Evolutionary conservation across 2,329 filamentous ascomycete genomes (phyloP), one percentile per base, ranked within the genome.

Genomic region (Ceratocystis smalleyi): DNA sequence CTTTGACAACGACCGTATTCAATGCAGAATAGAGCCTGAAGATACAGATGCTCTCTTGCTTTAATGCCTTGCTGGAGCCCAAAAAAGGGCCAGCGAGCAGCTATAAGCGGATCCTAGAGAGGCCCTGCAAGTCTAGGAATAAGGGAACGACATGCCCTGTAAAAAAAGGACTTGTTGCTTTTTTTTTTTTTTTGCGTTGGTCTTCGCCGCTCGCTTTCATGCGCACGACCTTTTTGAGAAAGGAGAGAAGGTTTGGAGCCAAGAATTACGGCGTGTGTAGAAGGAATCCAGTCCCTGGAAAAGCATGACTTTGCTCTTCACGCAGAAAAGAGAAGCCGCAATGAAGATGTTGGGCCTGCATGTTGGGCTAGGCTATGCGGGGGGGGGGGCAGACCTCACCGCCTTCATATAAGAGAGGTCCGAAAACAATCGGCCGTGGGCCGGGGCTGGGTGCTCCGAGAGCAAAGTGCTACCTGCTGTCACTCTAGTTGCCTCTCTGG

Each of bases 191-290:
- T 22, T 49, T 24, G 5, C 12, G 51, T 55, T 24, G 27, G 27
- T 30, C 51, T 55, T 55, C 27, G 51, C 51, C 51, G 51, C 51
- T 55, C 51, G 51, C 51, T 32, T 55, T 55, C 35, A 55, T 55
- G 51, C 51, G 51, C 51, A 55, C 51, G 51, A 22, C 51, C 51
- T 55, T 55, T 55, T 40, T 40, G 35, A 15, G 35, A 40, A 40
- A 40, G 35, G 35, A 15, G 10, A 40, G 35, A 15, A 40, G 15
- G 35, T 40, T 5, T 15, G 35, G 12, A 40, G 51, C 51, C 51
- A 55, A 27, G 51, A 55, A 55, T 55, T 40, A 27, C 51, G 51
- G 51, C 51, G 17, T 22, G n/a, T 40, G 12, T 40, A 49, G 5
- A 49, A 49, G 47, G 22, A 19, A 22, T n/a, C 6, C 10, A 49